Base-by-base conservation (phyloP, 2,329 filamentous ascomycete species). In the Fusarium redolens region DNA sequence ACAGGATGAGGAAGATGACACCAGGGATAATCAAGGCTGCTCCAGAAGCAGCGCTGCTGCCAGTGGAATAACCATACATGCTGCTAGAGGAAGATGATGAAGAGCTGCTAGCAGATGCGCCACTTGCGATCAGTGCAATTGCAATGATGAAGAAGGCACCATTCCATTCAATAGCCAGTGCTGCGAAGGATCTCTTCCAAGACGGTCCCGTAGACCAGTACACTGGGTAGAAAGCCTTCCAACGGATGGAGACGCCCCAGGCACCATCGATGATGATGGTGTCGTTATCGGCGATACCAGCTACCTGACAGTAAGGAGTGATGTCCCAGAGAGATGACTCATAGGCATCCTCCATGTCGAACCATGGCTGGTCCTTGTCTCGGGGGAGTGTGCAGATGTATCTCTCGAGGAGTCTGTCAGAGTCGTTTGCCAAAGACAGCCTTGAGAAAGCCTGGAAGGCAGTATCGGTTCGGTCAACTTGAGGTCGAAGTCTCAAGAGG, bases 391-490 rank as follows among this genome's bases (percentile, higher is more conserved):
- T 76, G 47, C 79, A 81, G 38, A 82, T 75, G 31, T 79, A 79
- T 6, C 81, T 76, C 62, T 82, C 80, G 3, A 83, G 73, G 4
- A 83, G 76, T 44, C 64, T 71, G 54, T 82, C 81, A 11, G 76
- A 78, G 72, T 83, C 80, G 11, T 83, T 81, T 18, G 79, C 76
- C 17, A 82, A 60, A 1, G 81, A 83, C 3, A 83, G 55, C 25
- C 80, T 69, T 4, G 80, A 79, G 66, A 83, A 83, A 31, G 81
- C 81, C 61, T 82, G 80, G 72, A 82, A 83, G 15, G 77, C 68
- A 17, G 77, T 78, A 40, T 83, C 81, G 20, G 75, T 79, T 40
- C 63, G 50, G 67, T 81, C 79, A 33, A 83, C 76, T 40, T 74
- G 76, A 1, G 80, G 80, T 5, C 80, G 76, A 43, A 79, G 61